Percentiles rank a stretch among this genome's conserved stretches.
These are phyloP conservation scores for Vicia villosa DNA, from an alignment of 306 rosid species.

Conservation along the genomic window DNA sequence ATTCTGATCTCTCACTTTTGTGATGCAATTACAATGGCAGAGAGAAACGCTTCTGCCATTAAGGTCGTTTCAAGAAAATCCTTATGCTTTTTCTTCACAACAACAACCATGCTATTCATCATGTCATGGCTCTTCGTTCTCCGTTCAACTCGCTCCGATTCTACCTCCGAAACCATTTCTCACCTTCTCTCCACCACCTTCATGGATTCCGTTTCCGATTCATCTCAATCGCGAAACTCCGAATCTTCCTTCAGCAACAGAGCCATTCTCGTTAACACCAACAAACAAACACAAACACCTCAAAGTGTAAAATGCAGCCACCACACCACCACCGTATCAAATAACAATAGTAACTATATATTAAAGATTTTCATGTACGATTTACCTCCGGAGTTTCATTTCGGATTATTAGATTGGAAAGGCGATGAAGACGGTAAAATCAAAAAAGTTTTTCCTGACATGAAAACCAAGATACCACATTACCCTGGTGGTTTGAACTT, in stretches of 20 bases:
- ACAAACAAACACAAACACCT: constrained; percentile 14
- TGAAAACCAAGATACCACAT: constrained; percentile 45
- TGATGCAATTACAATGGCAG: constrained; percentile 47
- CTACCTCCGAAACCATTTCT: constrained; percentile 25
- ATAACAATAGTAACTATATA: neutral
- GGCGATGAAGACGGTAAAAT: constrained; percentile 27
- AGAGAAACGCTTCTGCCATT: constrained; percentile 42
- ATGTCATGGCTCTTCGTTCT: constrained; percentile 70
- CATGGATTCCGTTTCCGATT: constrained; percentile 13
- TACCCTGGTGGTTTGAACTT: constrained; percentile 80
- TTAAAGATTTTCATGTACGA: constrained; percentile 79
- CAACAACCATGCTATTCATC: constrained; percentile 52
- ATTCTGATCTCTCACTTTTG: neutral
- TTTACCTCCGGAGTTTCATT: constrained; percentile 67
- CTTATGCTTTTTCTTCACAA: constrained; percentile 51
- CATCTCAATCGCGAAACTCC: constrained; percentile 2
- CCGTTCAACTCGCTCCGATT: constrained; percentile 47
- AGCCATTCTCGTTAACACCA: constrained; percentile 47
- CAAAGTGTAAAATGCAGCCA: constrained; percentile 21
- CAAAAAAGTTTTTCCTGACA: constrained; percentile 66
- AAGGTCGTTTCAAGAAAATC: constrained; percentile 54
- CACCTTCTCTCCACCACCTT: constrained; percentile 35
- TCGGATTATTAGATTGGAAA: constrained; percentile 70
- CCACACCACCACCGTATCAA: neutral
- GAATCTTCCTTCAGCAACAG: constrained; percentile 45